Evolutionary conservation across 768 basidiomycete species (phyloP).

Genomic region (Leccinum ochraceum): DNA sequence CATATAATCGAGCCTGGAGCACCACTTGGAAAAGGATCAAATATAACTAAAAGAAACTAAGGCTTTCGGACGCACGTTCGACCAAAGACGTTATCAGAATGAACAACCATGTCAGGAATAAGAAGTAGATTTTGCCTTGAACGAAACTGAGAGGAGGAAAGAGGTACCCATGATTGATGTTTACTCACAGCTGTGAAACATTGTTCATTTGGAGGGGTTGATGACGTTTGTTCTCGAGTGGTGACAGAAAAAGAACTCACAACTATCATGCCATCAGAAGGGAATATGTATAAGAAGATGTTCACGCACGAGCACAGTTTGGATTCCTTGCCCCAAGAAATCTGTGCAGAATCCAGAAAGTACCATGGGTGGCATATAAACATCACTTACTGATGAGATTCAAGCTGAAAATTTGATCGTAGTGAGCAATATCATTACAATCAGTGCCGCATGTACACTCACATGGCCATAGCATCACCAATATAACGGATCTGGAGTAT

Average conservation of each 20-base stretch:
- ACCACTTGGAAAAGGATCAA: neutral
- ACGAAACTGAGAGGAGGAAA: neutral
- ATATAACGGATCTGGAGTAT: conserved; percentile 12
- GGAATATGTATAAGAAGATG: neutral
- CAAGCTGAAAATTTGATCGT: conserved; percentile 1
- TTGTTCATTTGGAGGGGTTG: neutral
- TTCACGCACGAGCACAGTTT: conserved; percentile 10
- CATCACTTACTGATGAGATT: conserved; percentile 8
- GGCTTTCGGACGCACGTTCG: conserved; percentile 4
- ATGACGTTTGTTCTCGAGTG: neutral
- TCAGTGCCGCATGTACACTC: neutral
- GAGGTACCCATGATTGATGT: neutral
- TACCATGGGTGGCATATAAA: neutral
- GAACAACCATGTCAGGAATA: conserved; percentile 8
- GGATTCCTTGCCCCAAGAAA: conserved; percentile 11
- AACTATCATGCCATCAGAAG: conserved; percentile 13
- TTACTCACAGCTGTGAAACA: conserved; percentile 7
- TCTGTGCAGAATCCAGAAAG: conserved; percentile 4
- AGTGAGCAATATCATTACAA: neutral
- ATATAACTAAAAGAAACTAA: neutral
- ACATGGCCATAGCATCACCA: conserved; percentile 14
- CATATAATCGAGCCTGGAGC: neutral
- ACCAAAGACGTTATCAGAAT: conserved; percentile 2
- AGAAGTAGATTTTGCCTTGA: conserved; percentile 4
- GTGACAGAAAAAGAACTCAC: conserved; percentile 9